phyloP scores from a whole-genome alignment of 768 basidiomycete genomes.

The Coprinopsis sp. region DNA sequence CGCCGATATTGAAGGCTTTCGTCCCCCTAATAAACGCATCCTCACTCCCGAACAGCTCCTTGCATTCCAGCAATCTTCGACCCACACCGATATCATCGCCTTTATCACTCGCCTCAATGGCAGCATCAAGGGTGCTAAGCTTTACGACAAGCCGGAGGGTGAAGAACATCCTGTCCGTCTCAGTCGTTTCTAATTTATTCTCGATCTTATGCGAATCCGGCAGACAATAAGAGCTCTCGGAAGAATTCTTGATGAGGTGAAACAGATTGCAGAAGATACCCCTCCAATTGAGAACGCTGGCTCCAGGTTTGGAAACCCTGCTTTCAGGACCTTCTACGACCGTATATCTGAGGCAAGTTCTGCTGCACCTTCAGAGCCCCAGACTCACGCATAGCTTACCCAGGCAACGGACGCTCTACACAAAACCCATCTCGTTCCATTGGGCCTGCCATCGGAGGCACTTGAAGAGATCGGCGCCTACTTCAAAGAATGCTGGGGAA shows the following conservation, averaged over 20 bases:
- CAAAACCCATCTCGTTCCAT: constrained; percentile 49
- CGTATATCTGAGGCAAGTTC: constrained; percentile 57
- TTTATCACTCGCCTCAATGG: constrained; percentile 78
- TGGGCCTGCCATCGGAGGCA: constrained; percentile 52
- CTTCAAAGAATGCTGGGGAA: constrained; percentile 89
- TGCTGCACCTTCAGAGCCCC: constrained; percentile 3
- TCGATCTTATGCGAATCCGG: constrained; percentile 4
- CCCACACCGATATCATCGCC: constrained; percentile 59
- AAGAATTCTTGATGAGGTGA: constrained; percentile 59
- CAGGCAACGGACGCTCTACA: constrained; percentile 60
- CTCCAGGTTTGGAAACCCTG: constrained; percentile 96
- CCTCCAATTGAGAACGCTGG: constrained; percentile 88
- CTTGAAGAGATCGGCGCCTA: constrained; percentile 73
- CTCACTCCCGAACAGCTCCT: constrained; percentile 72
- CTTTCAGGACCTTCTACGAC: constrained; percentile 91
- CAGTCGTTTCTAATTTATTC: constrained; percentile 1
- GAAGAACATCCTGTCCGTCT: constrained; percentile 2
- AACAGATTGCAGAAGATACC: constrained; percentile 58
- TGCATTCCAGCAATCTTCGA: constrained; percentile 73
- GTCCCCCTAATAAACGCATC: constrained; percentile 64
- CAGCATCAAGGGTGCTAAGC: constrained; percentile 60
- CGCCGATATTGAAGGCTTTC: constrained; percentile 29
- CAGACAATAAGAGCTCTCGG: constrained; percentile 66
- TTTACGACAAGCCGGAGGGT: constrained; percentile 56
- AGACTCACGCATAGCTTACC: constrained; percentile 2